A percentile compares a stretch with the other conserved stretches of the same genome.
These are phyloP conservation scores for Wickerhamomyces bisporus DNA, from an alignment of 805 yeast species.

Conservation along the genomic window DNA sequence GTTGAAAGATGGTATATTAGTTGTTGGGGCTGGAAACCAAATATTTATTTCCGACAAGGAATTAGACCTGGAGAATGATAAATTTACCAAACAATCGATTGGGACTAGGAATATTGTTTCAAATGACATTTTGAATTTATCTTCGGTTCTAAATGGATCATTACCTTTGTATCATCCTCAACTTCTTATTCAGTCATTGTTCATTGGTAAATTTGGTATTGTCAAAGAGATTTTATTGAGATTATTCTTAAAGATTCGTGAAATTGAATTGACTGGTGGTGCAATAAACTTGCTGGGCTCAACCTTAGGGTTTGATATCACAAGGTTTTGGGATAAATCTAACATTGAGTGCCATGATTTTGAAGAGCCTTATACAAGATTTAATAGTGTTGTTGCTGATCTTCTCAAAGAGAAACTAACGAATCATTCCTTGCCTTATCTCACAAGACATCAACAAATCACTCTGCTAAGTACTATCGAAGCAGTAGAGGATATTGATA, in stretches of 20 bases:
- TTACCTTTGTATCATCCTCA: constrained; percentile 91
- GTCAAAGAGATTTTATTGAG: constrained; percentile 53
- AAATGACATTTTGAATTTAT: constrained; percentile 58
- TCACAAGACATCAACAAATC: constrained; percentile 88
- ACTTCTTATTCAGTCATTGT: constrained; percentile 67
- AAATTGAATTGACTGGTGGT: constrained; percentile 38
- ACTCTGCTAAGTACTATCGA: constrained; percentile 69
- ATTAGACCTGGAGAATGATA: constrained; percentile 47
- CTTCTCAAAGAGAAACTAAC: constrained; percentile 55
- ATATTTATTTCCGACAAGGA: constrained; percentile 73
- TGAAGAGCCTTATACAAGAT: constrained; percentile 36
- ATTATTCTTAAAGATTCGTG: constrained; percentile 50
- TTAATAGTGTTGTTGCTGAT: constrained; percentile 38
- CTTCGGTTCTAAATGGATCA: constrained; percentile 80
- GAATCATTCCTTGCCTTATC: constrained; percentile 63
- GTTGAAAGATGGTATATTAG: constrained; percentile 74
- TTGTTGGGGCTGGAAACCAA: constrained; percentile 87
- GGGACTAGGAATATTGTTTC: constrained; percentile 54
- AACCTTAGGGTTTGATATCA: constrained; percentile 23
- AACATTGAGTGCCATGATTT: constrained; percentile 5
- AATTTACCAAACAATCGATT: constrained; percentile 46
- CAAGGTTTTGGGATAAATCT: constrained; percentile 22
- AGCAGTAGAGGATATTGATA: constrained; percentile 52
- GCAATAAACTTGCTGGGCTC: constrained; percentile 22
- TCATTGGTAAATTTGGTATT: constrained; percentile 50